phyloP scores from a whole-genome alignment of 169 alveolate species.

The Theileria orientalis region DNA sequence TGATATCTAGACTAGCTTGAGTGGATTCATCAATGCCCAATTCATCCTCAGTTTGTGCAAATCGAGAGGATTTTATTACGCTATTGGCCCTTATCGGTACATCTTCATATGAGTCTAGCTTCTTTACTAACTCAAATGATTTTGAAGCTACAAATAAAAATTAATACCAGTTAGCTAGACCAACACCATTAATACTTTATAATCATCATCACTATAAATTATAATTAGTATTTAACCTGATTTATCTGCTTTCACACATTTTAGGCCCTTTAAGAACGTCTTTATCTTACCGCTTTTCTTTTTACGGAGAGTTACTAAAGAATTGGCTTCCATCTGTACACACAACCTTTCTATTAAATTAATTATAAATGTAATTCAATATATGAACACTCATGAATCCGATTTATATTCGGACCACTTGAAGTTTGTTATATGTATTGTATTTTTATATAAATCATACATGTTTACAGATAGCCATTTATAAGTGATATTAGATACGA shows the following conservation, averaged over 20 bases:
- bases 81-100: not conserved
- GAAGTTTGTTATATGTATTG: too few relatives aligned
- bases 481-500: too few relatives aligned
- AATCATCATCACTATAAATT: not conserved
- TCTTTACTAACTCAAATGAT: not conserved
- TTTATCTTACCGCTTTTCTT: conserved; percentile 32
- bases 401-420: too few relatives aligned
- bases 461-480: too few relatives aligned
- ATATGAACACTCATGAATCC: not conserved
- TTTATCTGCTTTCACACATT: conserved; percentile 36
- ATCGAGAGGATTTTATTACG: not conserved
- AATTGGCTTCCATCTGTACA: too few relatives aligned
- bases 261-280: conserved; percentile 43
- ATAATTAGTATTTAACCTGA: not conserved
- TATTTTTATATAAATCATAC: too few relatives aligned
- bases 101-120: not conserved
- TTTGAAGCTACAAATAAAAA: not conserved
- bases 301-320: not conserved
- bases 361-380: not conserved
- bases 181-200: not conserved
- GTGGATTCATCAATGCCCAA: not conserved
- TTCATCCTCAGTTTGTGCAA: not conserved
- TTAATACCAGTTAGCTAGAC: not conserved
- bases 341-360: too few relatives aligned
- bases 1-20: not conserved